A percentile compares a stretch with the other conserved stretches of the same genome.
Conservation (phyloP, 2,329 filamentous ascomycete species). For the Akanthomyces uredinophilus region DNA sequence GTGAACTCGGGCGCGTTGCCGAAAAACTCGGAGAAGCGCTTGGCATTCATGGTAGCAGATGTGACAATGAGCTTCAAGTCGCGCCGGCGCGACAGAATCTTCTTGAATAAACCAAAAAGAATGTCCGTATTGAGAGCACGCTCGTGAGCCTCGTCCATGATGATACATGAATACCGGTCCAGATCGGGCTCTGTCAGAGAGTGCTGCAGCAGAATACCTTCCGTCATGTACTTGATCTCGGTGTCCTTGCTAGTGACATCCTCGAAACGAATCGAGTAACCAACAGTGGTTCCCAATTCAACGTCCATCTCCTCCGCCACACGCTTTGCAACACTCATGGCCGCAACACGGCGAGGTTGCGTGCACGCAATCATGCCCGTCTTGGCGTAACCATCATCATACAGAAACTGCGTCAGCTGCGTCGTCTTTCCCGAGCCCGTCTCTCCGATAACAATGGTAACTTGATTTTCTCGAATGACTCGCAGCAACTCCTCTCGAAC, state of each 20-base stretch:
- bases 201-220: conserved; percentile 89
- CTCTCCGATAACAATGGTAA: conserved; percentile 93
- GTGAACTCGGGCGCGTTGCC: conserved; percentile 94
- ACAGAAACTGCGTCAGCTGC: conserved; percentile 90
- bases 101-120: conserved; percentile 95
- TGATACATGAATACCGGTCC: conserved; percentile 95
- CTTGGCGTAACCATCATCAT: conserved; percentile 90
- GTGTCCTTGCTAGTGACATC: conserved; percentile 97
- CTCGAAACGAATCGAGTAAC: conserved; percentile 97
- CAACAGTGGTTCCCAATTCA: conserved; percentile 77
- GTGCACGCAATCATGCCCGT: conserved; percentile 92
- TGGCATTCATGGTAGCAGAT: conserved; percentile 97
- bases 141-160: conserved; percentile 99
- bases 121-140: conserved; percentile 95
- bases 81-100: conserved; percentile 80
- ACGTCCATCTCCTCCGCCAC: conserved; percentile 99
- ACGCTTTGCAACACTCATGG: conserved; percentile 98
- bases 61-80: conserved; percentile 97
- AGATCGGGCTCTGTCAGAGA: conserved; percentile 88
- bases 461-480: conserved; percentile 94
- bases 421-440: conserved; percentile 98
- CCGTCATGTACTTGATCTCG: conserved; percentile 98
- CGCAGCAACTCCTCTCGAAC: conserved; percentile 88
- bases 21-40: conserved; percentile 93
- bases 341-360: conserved; percentile 90